Conservation (phyloP, 148 eudicot species). For the Agrostemma githago region DNA sequence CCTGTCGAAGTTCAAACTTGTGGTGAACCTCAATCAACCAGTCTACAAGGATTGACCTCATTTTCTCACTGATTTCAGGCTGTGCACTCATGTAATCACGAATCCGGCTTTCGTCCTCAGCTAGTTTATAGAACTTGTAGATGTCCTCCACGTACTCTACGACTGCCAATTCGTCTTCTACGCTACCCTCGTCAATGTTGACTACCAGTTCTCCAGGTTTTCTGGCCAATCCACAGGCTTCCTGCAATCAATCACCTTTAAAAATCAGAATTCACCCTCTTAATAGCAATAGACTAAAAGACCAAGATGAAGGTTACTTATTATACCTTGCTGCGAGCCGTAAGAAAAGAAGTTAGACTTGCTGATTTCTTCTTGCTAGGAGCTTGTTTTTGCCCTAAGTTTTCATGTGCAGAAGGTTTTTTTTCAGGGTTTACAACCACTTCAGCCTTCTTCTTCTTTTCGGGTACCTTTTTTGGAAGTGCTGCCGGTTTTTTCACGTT, state of each 20-base stretch:
- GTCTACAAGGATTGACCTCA: conserved; percentile 45
- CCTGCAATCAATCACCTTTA: conserved; percentile 13
- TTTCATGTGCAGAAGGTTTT: conserved; percentile 23
- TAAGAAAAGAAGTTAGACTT: conserved; percentile 39
- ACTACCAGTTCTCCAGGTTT: conserved; percentile 30
- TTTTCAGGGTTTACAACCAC: conserved; percentile 10
- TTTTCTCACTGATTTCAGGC: conserved; percentile 43
- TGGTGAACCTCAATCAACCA: conserved; percentile 52
- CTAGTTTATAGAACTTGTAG: conserved; percentile 31
- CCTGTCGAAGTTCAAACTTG: conserved; percentile 47
- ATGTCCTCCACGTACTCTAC: conserved; percentile 45
- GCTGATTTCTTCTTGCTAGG: conserved; percentile 26
- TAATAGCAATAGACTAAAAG: too few species aligned
- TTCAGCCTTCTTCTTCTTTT: conserved; percentile 32
- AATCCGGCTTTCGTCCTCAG: conserved; percentile 32
- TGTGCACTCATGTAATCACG: conserved; percentile 37
- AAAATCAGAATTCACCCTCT: neutral
- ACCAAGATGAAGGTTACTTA: neutral
- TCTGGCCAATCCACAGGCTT: conserved; percentile 39
- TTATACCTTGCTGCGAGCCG: conserved; percentile 51
- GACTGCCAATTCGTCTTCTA: conserved; percentile 33
- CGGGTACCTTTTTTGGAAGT: conserved; percentile 27
- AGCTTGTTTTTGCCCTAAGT: conserved; percentile 18
- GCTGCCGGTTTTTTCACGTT: conserved; percentile 14
- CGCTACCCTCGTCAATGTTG: conserved; percentile 36